Base-by-base conservation (phyloP, 805 yeast genomes). In the Saturnispora bothae region DNA sequence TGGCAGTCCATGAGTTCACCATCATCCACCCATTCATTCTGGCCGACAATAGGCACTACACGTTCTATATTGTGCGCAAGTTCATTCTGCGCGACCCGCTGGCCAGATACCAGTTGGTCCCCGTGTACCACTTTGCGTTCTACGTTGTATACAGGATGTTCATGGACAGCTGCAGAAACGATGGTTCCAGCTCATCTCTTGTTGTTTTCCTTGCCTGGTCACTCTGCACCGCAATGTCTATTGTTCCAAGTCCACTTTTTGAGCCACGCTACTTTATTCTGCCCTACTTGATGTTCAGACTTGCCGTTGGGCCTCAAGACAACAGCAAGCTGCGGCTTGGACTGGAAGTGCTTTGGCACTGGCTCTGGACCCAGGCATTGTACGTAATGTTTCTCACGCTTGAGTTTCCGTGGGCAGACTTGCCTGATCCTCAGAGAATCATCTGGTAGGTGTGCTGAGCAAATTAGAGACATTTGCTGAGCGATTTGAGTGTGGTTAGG, bases 1-100 rank as follows among this genome's bases (percentile, higher is more conserved):
- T 66, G 15, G 51, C 73, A 2, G 67, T 83, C 16, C 64, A 75
- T 27, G 65, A 65, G 41, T 79, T 69, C 55, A 83, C 96, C 0
- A 63, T 79, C 3, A 78, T 76, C 2, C 98, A 92, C 56, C 96
- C 96, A 6, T 92, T 89, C 56, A 57, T 92, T 28, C 65, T 89
- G 31, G 94, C 97, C 0, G 98, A 92, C 57, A 92, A 92, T 61
- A 73, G 98, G 49, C 98, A 92, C 58, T 85, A 77, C 55, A 77
- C 95, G 1, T 92, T 92, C 56, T 92, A 92, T 58, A 60, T 92
- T 27, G 83, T 83, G 73, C 73, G 76, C 40, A 71, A 70, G 41
- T 50, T 92, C 20, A 69, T 89, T 32, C 60, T 71, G 47, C 60
- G 65, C 17, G 63, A 58, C 25, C 56, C 66, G 40, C 66, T 69